phyloP scores from a whole-genome alignment of 768 basidiomycete genomes.

The Neoboletus brunneissimus region DNA sequence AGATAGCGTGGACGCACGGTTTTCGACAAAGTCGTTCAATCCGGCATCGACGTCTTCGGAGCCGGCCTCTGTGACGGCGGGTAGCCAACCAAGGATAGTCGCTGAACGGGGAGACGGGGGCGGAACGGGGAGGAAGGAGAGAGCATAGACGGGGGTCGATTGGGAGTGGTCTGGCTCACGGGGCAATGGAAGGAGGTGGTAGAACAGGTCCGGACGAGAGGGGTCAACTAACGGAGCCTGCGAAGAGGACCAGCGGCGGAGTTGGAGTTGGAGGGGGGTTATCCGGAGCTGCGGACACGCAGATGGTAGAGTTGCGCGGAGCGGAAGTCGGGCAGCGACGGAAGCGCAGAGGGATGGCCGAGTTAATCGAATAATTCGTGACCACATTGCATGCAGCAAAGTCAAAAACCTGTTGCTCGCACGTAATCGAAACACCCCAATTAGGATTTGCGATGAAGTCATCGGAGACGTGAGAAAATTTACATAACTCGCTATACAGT shows the following conservation, averaged over 20 bases:
- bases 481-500: constrained; percentile 37
- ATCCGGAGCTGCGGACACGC: background rate
- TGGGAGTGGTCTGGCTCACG: constrained; percentile 40
- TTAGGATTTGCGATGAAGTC: constrained; percentile 10
- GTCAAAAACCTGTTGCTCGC: background rate
- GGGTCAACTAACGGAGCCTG: constrained; percentile 45
- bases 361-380: constrained; percentile 2
- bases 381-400: constrained; percentile 6
- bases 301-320: background rate
- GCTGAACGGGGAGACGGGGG: constrained; percentile 46
- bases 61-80: constrained; percentile 39
- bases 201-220: constrained; percentile 62
- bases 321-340: background rate
- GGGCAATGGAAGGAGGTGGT: constrained; percentile 59
- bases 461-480: constrained; percentile 14
- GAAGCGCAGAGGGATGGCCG: background rate
- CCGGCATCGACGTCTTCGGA: constrained; percentile 44
- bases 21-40: constrained; percentile 69
- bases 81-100: constrained; percentile 69
- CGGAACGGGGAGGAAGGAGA: constrained; percentile 56
- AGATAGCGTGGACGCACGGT: constrained; percentile 45
- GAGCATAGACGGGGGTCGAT: constrained; percentile 51
- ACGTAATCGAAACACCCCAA: background rate
- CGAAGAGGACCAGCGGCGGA: constrained; percentile 16
- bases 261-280: constrained; percentile 7